Percentiles rank a stretch among this genome's conserved stretches.
Evolutionary conservation across 192 early-diverging fungal genomes (phyloP).

Genomic region (Fimicolochytrium jonesii): DNA sequence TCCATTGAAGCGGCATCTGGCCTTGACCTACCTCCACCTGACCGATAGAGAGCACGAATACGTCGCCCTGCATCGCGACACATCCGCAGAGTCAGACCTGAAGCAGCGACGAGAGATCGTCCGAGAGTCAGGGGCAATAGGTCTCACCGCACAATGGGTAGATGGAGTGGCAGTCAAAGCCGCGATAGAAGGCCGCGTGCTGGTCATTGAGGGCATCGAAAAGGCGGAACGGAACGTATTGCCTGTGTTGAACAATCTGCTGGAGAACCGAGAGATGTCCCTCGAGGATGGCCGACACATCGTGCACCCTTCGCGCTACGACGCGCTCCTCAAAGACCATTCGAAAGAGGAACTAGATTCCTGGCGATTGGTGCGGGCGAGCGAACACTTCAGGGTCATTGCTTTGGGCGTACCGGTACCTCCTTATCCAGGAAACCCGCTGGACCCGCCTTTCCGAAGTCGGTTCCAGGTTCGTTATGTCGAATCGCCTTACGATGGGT

Average conservation of each 20-base stretch:
- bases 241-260: conserved; percentile 78
- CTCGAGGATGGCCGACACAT: conserved; percentile 78
- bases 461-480: conserved; percentile 67
- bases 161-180: conserved; percentile 57
- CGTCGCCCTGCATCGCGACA: conserved; percentile 66
- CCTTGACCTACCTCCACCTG: conserved; percentile 68
- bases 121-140: conserved; percentile 43
- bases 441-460: conserved; percentile 75
- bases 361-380: conserved; percentile 63
- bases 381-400: conserved; percentile 66
- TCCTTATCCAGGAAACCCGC: conserved; percentile 43
- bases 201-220: conserved; percentile 56
- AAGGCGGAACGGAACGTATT: conserved; percentile 83
- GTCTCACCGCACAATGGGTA: conserved; percentile 45
- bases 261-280: conserved; percentile 83
- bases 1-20: conserved; percentile 58
- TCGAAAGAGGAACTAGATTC: conserved; percentile 42
- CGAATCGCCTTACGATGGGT: conserved; percentile 20
- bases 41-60: conserved; percentile 70
- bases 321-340: conserved; percentile 48
- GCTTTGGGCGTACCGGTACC: conserved; percentile 68
- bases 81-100: conserved; percentile 67
- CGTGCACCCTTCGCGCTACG: conserved; percentile 66
- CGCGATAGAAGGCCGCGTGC: conserved; percentile 41
- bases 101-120: conserved; percentile 77